Percentiles rank a stretch among this genome's conserved stretches.
Evolutionary conservation across 2,329 filamentous ascomycete genomes (phyloP).

Genomic region (Epichloe typhina): DNA sequence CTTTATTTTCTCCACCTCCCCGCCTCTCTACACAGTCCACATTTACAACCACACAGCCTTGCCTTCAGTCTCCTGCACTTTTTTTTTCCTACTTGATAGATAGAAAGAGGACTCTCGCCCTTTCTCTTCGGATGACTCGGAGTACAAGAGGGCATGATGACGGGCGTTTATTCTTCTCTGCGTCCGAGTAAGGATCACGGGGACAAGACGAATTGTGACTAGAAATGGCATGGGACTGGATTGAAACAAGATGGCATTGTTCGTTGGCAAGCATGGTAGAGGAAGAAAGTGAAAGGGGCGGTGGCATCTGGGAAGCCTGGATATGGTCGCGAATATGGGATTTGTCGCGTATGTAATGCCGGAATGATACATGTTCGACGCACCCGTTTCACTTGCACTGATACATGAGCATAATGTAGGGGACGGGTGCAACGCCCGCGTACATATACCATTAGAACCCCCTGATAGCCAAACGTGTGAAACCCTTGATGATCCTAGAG

Average conservation of each 20-base stretch:
- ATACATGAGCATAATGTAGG: neutral
- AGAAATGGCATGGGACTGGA: too few species aligned
- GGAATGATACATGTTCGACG: slow-evolving; percentile 6
- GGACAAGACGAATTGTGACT: too few species aligned
- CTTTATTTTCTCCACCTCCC: neutral
- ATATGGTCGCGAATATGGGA: neutral
- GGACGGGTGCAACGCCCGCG: neutral
- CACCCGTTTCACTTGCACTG: neutral
- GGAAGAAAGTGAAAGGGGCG: too few species aligned
- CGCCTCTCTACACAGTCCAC: neutral
- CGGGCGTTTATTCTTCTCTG: too few species aligned
- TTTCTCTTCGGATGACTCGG: neutral
- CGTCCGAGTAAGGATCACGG: too few species aligned
- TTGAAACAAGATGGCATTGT: too few species aligned
- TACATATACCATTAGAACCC: neutral
- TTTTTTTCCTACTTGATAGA: neutral
- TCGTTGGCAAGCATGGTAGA: too few species aligned
- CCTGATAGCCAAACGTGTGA: neutral
- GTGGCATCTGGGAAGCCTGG: neutral
- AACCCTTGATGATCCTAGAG: neutral
- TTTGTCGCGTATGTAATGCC: slow-evolving; percentile 4
- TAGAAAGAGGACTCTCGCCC: neutral
- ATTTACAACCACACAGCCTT: neutral
- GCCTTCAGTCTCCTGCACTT: neutral
- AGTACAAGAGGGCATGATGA: too few species aligned